A percentile compares a stretch with the other conserved stretches of the same genome.
phyloP scores from a whole-genome alignment of 108 stramenopile species.

The Nitzschia inconspicua region DNA sequence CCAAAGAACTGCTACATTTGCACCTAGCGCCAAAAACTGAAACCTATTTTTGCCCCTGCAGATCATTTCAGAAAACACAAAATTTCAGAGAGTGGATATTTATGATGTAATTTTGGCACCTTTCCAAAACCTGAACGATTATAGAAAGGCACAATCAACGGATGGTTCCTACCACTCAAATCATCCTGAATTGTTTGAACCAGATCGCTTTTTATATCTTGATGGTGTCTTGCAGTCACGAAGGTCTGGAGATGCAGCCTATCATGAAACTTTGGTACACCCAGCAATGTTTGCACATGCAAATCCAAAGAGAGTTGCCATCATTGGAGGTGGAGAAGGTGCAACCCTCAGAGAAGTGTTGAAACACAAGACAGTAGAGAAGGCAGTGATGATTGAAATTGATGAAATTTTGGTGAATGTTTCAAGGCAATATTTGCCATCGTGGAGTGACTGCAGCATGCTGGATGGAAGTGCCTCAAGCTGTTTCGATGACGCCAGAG shows the following conservation, averaged over 20 bases:
- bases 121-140: background rate
- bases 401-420: slow-evolving; percentile 72
- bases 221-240: slow-evolving; percentile 68
- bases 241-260: slow-evolving; percentile 54
- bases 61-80: slow-evolving; percentile 52
- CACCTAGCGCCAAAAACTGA: background rate
- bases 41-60: slow-evolving; percentile 16
- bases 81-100: slow-evolving; percentile 24
- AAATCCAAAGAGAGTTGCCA: slow-evolving; percentile 47
- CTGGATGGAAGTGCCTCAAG: slow-evolving; percentile 37
- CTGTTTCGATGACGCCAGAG: slow-evolving; percentile 72
- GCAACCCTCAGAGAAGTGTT: slow-evolving; percentile 78
- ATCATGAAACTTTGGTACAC: slow-evolving; percentile 90
- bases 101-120: slow-evolving; percentile 3
- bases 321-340: slow-evolving; percentile 77
- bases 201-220: slow-evolving; percentile 58
- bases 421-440: slow-evolving; percentile 58
- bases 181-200: slow-evolving; percentile 41
- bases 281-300: slow-evolving; percentile 89
- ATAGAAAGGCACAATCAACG: background rate
- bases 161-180: slow-evolving; percentile 7
- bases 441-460: slow-evolving; percentile 60
- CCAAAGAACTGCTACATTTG: background rate
- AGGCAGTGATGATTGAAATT: slow-evolving; percentile 86
- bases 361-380: slow-evolving; percentile 77